Base-by-base conservation (phyloP, 2,329 filamentous ascomycete genomes). In the Claviceps arundinis region DNA sequence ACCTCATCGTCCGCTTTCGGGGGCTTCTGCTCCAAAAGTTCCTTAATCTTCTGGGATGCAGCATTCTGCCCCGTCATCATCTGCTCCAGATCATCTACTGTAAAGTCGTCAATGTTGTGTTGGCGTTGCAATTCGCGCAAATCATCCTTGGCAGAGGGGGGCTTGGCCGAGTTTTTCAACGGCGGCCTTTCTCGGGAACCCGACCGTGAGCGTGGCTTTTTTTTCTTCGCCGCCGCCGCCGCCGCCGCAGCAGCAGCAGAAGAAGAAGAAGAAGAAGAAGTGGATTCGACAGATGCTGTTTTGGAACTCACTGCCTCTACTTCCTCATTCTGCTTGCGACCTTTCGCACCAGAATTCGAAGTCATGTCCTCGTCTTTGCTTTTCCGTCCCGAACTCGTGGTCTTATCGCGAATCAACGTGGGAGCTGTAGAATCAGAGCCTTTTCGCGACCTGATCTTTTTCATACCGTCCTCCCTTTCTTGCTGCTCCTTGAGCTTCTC, bases 91-190 rank as follows among this genome's bases (percentile, higher is more conserved):
- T 81, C 75, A 47, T 81, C 78, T n/a, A 80, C 62, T 0, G 77
- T 81, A 1, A 76, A 78, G 58, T 81, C 78, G 17, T 81, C 77
- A 26, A 80, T 73, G 50, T 79, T 70, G 58, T 80, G 72, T 45
- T 65, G 66, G 16, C 70, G 70, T 55, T 77, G 70, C 46, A 82
- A 74, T 49, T 76, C 72, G 30, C 72, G 65, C 30, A 81, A 64
- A 56, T 82, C 78, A 52, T 80, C 77, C 51, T 70, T 75, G 50
- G 77, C 78, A 2, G 73, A 77, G 2, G 75, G 72, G 3, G 70
- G 75, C 53, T 70, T 74, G 50, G 73, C 73, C 3, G 77, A 74
- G 64, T 81, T 81, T 55, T 70, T 68, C 38, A 79, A 61, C 11
- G 73, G 70, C n/a, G 63, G 68, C 37, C 70, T 69, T 43, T 65